Evolutionary conservation across 441 rosid species (phyloP), one percentile per base, ranked within the genome.

Genomic region (Populus tomentosa): DNA sequence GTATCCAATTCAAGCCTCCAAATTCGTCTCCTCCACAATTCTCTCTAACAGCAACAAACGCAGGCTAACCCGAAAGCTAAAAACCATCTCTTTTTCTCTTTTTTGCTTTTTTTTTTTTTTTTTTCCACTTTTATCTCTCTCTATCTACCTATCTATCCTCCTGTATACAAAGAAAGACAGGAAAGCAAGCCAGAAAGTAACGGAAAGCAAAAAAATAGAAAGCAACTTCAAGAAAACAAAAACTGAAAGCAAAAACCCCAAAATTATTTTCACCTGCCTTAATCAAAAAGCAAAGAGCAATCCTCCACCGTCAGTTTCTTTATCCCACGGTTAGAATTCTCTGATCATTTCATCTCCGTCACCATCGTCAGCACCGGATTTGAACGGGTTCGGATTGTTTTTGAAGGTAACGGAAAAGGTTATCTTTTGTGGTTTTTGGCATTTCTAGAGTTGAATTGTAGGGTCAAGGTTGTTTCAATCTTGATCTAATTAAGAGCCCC

Each of bases 11-110:
- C 56, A 53, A n/a, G 73, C 69, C 80, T 73, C 73, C 77, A 56
- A 73, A 78, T 23, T 59, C 77, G 40, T 32, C 63, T 73, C 62
- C 18, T 36, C 81, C 77, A 72, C 72, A 77, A 13, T 46, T 46
- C 26, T 78, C 68, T 21, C 24, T 28, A 46, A 14, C 56, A 46
- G 56, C 56, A 46, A 46, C 56, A 46, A 46, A 46, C 4, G 56
- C 20, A 46, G 16, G 56, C 56, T 46, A 46, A 46, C 56, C 20
- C 20, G 16, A 46, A 46, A 46, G 56, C 56, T 46, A 46, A 46
- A 46, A 46, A 46, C 20, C 56, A 46, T 14, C 7, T 46, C 56
- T 14, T 46, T 46, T 46, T 46, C 56, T 46, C 56, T 14, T 46
- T 46, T 46, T 14, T 46, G 20, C 56, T 14, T 14, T 6, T 14